Percentiles rank a stretch among this genome's conserved stretches.
phyloP scores from a whole-genome alignment of 2,329 filamentous ascomycete genomes.

The Ascochyta viciae-villosae region DNA sequence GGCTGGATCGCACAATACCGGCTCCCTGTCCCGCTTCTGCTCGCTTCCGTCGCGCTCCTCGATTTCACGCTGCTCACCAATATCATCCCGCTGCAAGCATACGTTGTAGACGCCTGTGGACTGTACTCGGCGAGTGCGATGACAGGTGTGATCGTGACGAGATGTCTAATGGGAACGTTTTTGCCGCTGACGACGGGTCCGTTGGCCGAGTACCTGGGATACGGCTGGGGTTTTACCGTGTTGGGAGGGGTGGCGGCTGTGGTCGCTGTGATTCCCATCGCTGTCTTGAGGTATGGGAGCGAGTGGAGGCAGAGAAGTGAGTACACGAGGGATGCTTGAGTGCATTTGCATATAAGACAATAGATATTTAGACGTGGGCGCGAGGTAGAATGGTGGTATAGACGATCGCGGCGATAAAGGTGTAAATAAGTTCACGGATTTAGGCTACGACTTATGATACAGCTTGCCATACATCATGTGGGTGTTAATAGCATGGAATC shows the following conservation, averaged over 20 bases:
- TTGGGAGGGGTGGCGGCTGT: slow-evolving; percentile 53
- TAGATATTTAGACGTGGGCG: too few species aligned
- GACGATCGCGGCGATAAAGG: too few species aligned
- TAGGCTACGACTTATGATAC: too few species aligned
- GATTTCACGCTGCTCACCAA: slow-evolving; percentile 57
- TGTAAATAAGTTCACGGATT: too few species aligned
- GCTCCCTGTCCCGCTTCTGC: slow-evolving; percentile 53
- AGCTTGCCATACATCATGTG: too few species aligned
- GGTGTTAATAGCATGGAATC: too few species aligned
- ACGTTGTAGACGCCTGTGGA: slow-evolving; percentile 65
- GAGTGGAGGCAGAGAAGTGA: slow-evolving; percentile 60
- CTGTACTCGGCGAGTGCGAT: slow-evolving; percentile 64
- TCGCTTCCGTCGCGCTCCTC: slow-evolving; percentile 55
- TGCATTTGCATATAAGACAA: neutral
- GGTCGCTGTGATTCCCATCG: slow-evolving; percentile 60
- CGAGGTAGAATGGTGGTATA: neutral
- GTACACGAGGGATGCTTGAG: slow-evolving; percentile 51
- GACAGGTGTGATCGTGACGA: slow-evolving; percentile 63
- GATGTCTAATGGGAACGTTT: slow-evolving; percentile 65
- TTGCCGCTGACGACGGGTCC: slow-evolving; percentile 61
- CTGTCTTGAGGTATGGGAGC: slow-evolving; percentile 60
- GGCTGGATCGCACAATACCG: slow-evolving; percentile 60
- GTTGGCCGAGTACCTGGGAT: slow-evolving; percentile 58
- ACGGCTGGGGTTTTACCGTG: slow-evolving; percentile 60
- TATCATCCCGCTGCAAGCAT: slow-evolving; percentile 61